These are phyloP conservation scores for Rubroboletus pulcherrimus DNA, from an alignment of 768 basidiomycete species.

Conservation along the genomic window DNA sequence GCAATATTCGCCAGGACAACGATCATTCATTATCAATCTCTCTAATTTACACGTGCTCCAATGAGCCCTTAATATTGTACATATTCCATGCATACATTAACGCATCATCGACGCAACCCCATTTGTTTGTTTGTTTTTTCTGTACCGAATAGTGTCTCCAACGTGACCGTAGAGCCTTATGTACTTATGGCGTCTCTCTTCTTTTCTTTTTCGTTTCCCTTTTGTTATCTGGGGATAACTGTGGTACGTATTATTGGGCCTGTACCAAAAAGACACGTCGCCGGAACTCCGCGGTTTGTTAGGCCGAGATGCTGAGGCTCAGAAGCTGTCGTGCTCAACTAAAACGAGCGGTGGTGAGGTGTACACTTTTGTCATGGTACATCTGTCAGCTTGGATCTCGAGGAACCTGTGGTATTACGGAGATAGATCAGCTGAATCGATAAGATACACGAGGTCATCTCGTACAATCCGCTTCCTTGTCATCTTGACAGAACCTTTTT, in stretches of 20 bases:
- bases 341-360: not conserved
- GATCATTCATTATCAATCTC: conserved; percentile 35
- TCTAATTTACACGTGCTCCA: conserved; percentile 33
- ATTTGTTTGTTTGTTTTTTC: conserved; percentile 17
- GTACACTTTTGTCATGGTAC: conserved; percentile 8
- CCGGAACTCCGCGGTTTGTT: conserved; percentile 32
- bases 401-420: conserved; percentile 5
- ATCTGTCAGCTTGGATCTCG: conserved; percentile 11
- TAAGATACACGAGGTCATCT: conserved; percentile 18
- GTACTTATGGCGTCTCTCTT: conserved; percentile 23
- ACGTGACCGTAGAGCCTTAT: conserved; percentile 26
- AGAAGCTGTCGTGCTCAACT: conserved; percentile 10
- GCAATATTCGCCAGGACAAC: conserved; percentile 33
- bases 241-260: conserved; percentile 12
- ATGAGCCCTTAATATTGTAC: conserved; percentile 35
- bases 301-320: not conserved
- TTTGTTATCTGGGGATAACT: conserved; percentile 17
- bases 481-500: not conserved
- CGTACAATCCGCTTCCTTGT: not conserved
- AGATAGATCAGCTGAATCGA: conserved; percentile 18
- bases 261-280: conserved; percentile 6
- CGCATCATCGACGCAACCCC: conserved; percentile 27
- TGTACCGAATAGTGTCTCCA: conserved; percentile 25
- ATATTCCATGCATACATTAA: conserved; percentile 32
- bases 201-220: not conserved